These are phyloP conservation scores for Brassica cretica DNA, from an alignment of 345 rosid genomes.

Conservation along the genomic window DNA sequence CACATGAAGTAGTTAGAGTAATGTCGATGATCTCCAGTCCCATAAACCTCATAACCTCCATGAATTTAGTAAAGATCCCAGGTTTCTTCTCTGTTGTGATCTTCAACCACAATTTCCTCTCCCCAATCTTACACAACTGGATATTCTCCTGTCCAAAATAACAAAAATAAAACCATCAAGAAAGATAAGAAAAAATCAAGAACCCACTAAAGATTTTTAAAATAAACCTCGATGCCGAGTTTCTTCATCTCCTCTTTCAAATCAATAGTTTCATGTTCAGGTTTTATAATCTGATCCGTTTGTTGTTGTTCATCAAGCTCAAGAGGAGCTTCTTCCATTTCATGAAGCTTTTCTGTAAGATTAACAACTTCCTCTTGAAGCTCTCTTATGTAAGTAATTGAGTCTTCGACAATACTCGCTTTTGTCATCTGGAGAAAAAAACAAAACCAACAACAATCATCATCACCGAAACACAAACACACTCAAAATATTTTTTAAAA, in stretches of 20 bases:
- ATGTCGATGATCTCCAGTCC: constrained; percentile 65
- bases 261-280: constrained; percentile 25
- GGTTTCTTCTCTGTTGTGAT: constrained; percentile 54
- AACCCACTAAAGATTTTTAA: neutral
- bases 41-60: constrained; percentile 53
- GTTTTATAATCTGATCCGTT: constrained; percentile 35
- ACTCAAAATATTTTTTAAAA: neutral
- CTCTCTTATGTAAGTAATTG: constrained; percentile 70
- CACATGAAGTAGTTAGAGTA: constrained; percentile 54
- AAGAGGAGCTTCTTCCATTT: constrained; percentile 48
- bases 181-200: neutral
- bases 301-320: constrained; percentile 22
- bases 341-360: constrained; percentile 58
- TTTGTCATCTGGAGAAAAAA: constrained; percentile 62
- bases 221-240: constrained; percentile 53
- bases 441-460: neutral
- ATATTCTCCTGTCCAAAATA: constrained; percentile 54
- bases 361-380: constrained; percentile 48
- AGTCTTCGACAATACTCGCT: constrained; percentile 81
- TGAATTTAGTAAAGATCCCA: constrained; percentile 58
- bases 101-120: constrained; percentile 68
- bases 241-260: constrained; percentile 50
- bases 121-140: constrained; percentile 52
- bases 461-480: neutral
- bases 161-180: neutral